Evolutionary conservation across 2,329 filamentous ascomycete species (phyloP), one percentile per base, ranked within the genome.

Genomic region (Metarhizium brunneum): DNA sequence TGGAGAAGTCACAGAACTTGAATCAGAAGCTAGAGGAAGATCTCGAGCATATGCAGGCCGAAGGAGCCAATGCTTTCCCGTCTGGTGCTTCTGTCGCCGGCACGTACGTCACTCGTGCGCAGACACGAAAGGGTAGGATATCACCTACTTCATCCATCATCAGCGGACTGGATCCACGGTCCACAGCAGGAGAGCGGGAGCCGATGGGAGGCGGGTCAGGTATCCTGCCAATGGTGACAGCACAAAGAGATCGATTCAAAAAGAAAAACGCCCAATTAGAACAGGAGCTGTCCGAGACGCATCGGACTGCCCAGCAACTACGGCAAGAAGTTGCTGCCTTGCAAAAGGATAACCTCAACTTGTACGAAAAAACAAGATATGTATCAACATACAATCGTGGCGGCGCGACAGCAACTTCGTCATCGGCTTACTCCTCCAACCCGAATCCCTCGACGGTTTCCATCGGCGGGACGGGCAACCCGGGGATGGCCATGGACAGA

Each of bases 131-230:
- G 64, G 83, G 87, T 35, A 82, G 86, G 52, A 82, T 87, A 16
- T 97, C 94, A 2, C 95, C 94, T 0, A 97, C 94, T 1, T 97
- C 92, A 4, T 97, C 92, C 20, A 97, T 99, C 64, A 97, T 99
- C 64, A 96, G 92, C 58, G 94, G 94, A n/a, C 91, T 96, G 66
- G 89, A 95, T 65, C 85, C 88, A 25, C 80, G 83, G 47, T 76
- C 57, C 16, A 60, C 63, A 47, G 75, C 72, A 50, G 68, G 71
- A 8, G 72, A 77, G 43, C 74, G 78, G 16, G 88, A 90, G 50
- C 77, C 85, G 8, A 79, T 86, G 55, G 88, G 87, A 36, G 79
- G 88, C 54, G 89, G 90, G 2, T 89, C 89, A 0, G 90, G 92
- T 13, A 96, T 99, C 60, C 76, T 99, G 29, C 95, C 94, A 38